phyloP scores from a whole-genome alignment of 2,329 filamentous ascomycete species.

The Ceratocystis papillata region DNA sequence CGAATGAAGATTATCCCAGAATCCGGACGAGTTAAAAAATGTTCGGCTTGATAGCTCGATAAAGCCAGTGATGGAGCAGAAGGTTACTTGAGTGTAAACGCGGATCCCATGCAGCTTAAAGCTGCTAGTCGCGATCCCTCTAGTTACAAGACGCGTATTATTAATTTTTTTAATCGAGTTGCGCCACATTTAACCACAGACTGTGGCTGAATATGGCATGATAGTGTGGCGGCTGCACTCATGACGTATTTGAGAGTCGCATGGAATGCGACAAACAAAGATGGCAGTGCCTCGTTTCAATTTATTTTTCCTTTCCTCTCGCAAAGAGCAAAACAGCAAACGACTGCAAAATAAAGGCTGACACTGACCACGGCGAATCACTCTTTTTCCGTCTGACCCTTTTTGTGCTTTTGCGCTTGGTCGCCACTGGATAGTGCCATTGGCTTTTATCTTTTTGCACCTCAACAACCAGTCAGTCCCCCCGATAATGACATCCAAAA shows the following conservation, averaged over 20 bases:
- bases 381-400: background rate
- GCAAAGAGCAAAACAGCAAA: background rate
- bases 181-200: background rate
- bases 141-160: background rate
- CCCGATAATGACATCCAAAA: background rate
- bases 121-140: conserved; percentile 1
- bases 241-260: conserved; percentile 12
- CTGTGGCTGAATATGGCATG: background rate
- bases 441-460: background rate
- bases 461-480: background rate
- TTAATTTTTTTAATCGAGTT: background rate
- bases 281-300: background rate
- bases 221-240: conserved; percentile 1
- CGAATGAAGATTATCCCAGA: background rate
- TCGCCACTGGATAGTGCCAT: background rate
- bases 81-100: background rate
- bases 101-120: background rate
- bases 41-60: no score
- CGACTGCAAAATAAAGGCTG: background rate
- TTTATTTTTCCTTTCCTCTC: background rate
- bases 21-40: background rate
- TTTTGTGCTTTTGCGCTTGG: background rate
- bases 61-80: background rate
- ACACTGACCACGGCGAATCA: no score
- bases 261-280: background rate